These are phyloP conservation scores for Aspergillus sp. DNA, from an alignment of 2,329 filamentous ascomycete genomes.

Conservation along the genomic window DNA sequence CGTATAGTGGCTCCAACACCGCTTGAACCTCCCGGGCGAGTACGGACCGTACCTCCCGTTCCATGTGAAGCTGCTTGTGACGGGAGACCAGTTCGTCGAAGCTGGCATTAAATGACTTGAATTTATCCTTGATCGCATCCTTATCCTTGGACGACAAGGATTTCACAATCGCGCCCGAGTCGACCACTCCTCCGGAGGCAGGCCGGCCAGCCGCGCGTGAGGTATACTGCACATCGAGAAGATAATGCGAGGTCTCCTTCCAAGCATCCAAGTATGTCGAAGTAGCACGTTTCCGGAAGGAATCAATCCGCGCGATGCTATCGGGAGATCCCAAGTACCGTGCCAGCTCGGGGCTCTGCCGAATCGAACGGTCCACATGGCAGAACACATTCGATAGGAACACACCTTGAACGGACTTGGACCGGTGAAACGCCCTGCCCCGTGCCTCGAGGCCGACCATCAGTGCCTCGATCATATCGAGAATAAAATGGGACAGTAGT, in stretches of 20 bases:
- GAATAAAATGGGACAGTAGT: slow-evolving; percentile 85
- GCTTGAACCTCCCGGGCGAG: slow-evolving; percentile 82
- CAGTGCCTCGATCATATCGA: slow-evolving; percentile 82
- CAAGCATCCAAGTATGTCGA: slow-evolving; percentile 81
- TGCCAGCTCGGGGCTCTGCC: slow-evolving; percentile 70
- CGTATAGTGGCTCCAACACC: slow-evolving; percentile 91
- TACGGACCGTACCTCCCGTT: slow-evolving; percentile 79
- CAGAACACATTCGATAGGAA: slow-evolving; percentile 87
- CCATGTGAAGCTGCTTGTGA: slow-evolving; percentile 85
- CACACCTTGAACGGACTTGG: slow-evolving; percentile 76
- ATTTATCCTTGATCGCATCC: slow-evolving; percentile 95
- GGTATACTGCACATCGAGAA: slow-evolving; percentile 91
- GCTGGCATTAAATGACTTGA: slow-evolving; percentile 80
- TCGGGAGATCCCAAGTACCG: slow-evolving; percentile 64
- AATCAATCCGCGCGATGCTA: slow-evolving; percentile 67
- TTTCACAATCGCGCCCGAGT: slow-evolving; percentile 82
- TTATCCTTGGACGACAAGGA: slow-evolving; percentile 84
- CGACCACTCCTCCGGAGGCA: slow-evolving; percentile 63
- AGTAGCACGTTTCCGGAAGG: slow-evolving; percentile 84
- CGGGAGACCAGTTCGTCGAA: slow-evolving; percentile 86
- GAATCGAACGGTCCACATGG: slow-evolving; percentile 80
- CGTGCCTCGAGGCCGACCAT: slow-evolving; percentile 74
- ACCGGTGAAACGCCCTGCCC: slow-evolving; percentile 69
- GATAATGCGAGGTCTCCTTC: slow-evolving; percentile 79
- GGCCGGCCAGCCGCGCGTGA: slow-evolving; percentile 67